Evolutionary conservation across 116 monocot species (phyloP).

Genomic region (Zostera marina): DNA sequence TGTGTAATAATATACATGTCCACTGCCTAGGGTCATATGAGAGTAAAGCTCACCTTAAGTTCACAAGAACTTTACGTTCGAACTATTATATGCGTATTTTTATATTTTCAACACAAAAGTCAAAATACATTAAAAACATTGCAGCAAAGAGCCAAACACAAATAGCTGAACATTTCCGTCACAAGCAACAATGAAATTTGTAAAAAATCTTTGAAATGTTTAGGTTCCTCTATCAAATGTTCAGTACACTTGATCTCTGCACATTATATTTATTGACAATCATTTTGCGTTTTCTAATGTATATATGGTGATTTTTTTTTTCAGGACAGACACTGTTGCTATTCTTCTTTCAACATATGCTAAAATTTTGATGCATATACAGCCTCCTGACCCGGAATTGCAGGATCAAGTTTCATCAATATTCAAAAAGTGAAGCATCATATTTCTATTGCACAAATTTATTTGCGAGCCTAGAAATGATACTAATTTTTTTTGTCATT

Average conservation of each 20-base stretch:
- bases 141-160: no score
- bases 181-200: no score
- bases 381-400: conserved; percentile 77
- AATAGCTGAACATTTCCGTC: no score
- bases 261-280: neutral
- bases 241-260: neutral
- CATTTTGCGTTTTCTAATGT: neutral
- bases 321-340: conserved; percentile 71
- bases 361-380: conserved; percentile 94
- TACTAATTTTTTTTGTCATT: neutral
- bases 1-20: no score
- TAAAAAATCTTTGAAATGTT: no score
- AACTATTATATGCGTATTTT: no score
- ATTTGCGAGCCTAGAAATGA: neutral
- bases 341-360: conserved; percentile 99
- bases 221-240: no score
- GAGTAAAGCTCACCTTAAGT: no score
- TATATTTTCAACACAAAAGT: no score
- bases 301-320: conserved; percentile 1
- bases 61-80: no score
- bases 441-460: conserved; percentile 2
- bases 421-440: conserved; percentile 64
- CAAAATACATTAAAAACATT: no score
- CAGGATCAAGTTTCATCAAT: conserved; percentile 85
- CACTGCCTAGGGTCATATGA: no score